phyloP scores from a whole-genome alignment of 257 asterid species.

The Nyctanthes arbortristis region DNA sequence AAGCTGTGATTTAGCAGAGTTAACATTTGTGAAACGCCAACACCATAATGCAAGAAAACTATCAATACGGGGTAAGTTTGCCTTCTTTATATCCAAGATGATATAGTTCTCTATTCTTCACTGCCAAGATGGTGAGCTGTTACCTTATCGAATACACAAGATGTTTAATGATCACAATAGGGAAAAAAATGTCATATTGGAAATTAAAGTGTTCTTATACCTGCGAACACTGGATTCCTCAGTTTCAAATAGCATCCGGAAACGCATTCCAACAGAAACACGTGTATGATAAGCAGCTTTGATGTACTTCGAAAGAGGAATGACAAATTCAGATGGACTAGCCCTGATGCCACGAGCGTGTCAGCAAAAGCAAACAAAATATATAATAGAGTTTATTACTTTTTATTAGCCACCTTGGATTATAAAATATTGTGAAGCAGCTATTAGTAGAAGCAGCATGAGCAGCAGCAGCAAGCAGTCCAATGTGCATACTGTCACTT shows the following conservation, averaged over 20 bases:
- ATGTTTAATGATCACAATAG: not conserved
- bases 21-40: not conserved
- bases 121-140: not conserved
- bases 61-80: not conserved
- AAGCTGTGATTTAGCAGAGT: not conserved
- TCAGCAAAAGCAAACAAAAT: conserved; percentile 12
- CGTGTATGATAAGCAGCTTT: conserved; percentile 94
- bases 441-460: conserved; percentile 98
- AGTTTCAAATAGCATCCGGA: conserved; percentile 95
- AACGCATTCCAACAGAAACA: conserved; percentile 97
- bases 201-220: conserved; percentile 32
- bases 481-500: conserved; percentile 99
- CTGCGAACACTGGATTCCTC: conserved; percentile 99
- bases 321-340: conserved; percentile 93
- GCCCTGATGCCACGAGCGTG: conserved; percentile 60
- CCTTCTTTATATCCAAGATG: conserved; percentile 6
- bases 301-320: conserved; percentile 83
- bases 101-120: not conserved
- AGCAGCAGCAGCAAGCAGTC: conserved; percentile 98
- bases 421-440: conserved; percentile 90
- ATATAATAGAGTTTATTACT: not conserved
- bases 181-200: conserved; percentile 5
- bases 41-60: not conserved
- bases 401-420: conserved; percentile 62
- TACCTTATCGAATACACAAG: not conserved